Percentiles rank a stretch among this genome's conserved stretches.
These are phyloP conservation scores for Tolypocladium paradoxum DNA, from an alignment of 2,329 filamentous ascomycete genomes.

Conservation along the genomic window DNA sequence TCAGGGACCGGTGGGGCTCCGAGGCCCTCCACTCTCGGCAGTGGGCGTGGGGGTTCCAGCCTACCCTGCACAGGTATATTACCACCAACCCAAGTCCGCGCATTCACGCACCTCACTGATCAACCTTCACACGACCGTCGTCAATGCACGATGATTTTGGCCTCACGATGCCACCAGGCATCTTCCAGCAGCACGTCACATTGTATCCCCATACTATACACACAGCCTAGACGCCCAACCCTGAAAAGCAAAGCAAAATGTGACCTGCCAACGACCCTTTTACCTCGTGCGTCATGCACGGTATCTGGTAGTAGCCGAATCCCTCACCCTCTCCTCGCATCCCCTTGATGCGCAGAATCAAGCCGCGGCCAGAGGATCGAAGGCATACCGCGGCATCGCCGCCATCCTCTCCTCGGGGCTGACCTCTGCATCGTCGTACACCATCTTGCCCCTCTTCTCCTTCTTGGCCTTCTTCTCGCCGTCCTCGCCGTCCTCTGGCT, in stretches of 20 bases:
- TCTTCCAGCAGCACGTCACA: neutral
- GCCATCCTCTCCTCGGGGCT: constrained; percentile 91
- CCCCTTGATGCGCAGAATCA: neutral
- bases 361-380: constrained; percentile 13
- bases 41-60: neutral
- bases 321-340: neutral
- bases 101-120: too few species aligned
- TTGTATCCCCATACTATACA: neutral
- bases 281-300: neutral
- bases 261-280: neutral
- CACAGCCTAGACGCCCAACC: neutral
- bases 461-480: constrained; percentile 56
- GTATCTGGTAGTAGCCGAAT: neutral
- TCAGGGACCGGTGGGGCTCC: neutral
- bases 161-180: neutral
- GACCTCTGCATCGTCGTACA: constrained; percentile 70
- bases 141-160: neutral
- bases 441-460: constrained; percentile 58
- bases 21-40: neutral
- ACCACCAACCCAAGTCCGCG: too few species aligned
- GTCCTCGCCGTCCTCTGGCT: constrained; percentile 28
- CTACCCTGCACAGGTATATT: too few species aligned
- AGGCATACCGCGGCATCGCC: constrained; percentile 63
- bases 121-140: neutral
- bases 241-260: neutral